Percentiles rank a stretch among this genome's conserved stretches.
Conservation (phyloP, 2,329 filamentous ascomycete species). For the Clarireedia homoeocarpa region DNA sequence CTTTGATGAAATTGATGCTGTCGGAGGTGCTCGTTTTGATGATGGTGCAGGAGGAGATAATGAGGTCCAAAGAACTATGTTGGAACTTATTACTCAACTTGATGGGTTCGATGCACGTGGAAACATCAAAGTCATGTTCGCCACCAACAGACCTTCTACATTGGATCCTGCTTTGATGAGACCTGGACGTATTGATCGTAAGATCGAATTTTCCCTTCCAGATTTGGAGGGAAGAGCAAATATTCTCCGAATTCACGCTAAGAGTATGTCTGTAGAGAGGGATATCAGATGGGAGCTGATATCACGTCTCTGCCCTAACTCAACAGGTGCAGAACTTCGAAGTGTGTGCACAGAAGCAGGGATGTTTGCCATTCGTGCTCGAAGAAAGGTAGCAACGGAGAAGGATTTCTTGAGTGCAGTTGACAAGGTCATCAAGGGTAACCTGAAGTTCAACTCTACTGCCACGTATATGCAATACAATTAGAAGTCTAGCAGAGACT, state of each 20-base stretch:
- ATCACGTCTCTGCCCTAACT: slow-evolving; percentile 91
- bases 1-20: slow-evolving; percentile 96
- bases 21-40: slow-evolving; percentile 92
- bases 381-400: slow-evolving; percentile 96
- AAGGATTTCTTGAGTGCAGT: slow-evolving; percentile 98
- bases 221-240: slow-evolving; percentile 96
- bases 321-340: slow-evolving; percentile 89
- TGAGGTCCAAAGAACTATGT: slow-evolving; percentile 95
- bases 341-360: slow-evolving; percentile 97
- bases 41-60: slow-evolving; percentile 96
- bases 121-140: slow-evolving; percentile 99
- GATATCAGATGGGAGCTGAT: slow-evolving; percentile 99
- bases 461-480: slow-evolving; percentile 99
- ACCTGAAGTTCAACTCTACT: slow-evolving; percentile 98
- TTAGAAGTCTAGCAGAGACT: slow-evolving; percentile 40
- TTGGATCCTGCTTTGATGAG: slow-evolving; percentile 96
- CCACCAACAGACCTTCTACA: slow-evolving; percentile 92
- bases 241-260: slow-evolving; percentile 96
- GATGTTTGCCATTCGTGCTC: slow-evolving; percentile 93
- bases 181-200: slow-evolving; percentile 93
- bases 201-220: slow-evolving; percentile 97
- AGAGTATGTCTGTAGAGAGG: slow-evolving; percentile 98
- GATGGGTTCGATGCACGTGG: slow-evolving; percentile 94
- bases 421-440: slow-evolving; percentile 99
- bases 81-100: slow-evolving; percentile 94